Evolutionary conservation across 768 basidiomycete species (phyloP).

Genomic region (Phylloporus scabripes): DNA sequence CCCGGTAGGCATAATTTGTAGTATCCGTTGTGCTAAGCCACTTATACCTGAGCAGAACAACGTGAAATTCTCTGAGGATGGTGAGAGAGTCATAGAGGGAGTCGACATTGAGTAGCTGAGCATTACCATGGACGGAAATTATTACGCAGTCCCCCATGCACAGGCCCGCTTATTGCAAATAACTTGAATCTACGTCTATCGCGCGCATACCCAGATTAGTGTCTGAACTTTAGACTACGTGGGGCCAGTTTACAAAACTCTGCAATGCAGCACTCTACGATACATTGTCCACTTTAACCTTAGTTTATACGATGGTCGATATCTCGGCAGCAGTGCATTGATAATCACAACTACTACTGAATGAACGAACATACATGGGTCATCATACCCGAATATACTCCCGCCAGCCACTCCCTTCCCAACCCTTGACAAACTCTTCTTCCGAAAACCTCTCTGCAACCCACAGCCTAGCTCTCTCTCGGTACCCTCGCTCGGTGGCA

Average conservation of each 20-base stretch:
- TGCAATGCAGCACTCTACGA: too few relatives aligned
- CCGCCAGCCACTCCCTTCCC: constrained; percentile 62
- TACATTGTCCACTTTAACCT: too few relatives aligned
- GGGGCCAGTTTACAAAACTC: too few relatives aligned
- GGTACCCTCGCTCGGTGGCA: constrained; percentile 54
- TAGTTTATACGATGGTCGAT: too few relatives aligned
- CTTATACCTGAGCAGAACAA: constrained; percentile 45
- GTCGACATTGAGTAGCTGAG: constrained; percentile 11
- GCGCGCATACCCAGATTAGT: background rate
- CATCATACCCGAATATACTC: constrained; percentile 18
- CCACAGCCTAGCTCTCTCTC: constrained; percentile 62
- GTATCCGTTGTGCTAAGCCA: background rate
- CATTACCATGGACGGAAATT: background rate
- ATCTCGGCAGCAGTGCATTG: background rate
- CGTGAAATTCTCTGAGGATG: constrained; percentile 75
- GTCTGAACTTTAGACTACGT: too few relatives aligned
- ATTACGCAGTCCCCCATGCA: background rate
- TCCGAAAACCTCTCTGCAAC: constrained; percentile 73
- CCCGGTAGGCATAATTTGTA: constrained; percentile 24
- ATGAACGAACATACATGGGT: background rate
- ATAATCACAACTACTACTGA: background rate
- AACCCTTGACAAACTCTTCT: constrained; percentile 72
- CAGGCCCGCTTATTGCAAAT: background rate
- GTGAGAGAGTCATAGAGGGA: constrained; percentile 64
- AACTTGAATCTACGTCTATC: background rate